Percentiles rank a stretch among this genome's conserved stretches.
Conservation (phyloP, 106 monocot genomes). For the Xerophyta viscosa region DNA sequence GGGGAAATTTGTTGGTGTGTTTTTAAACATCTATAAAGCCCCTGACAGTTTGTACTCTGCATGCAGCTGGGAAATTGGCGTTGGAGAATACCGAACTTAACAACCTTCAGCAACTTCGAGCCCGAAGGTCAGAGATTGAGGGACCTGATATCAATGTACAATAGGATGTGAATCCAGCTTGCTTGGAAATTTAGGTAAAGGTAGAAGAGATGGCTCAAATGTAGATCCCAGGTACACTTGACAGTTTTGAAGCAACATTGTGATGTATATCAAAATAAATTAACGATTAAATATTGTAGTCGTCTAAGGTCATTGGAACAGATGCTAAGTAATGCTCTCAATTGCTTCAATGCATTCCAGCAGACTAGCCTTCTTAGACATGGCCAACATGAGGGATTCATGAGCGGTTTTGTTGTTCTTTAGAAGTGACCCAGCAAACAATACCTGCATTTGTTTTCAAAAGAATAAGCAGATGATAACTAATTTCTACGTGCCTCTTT, state of each 20-base stretch:
- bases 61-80: slow-evolving; percentile 88
- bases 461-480: no score
- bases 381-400: slow-evolving; percentile 76
- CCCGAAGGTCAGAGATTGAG: slow-evolving; percentile 57
- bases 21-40: no score
- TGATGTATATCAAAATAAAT: no score
- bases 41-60: background rate
- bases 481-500: slow-evolving; percentile 52
- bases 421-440: slow-evolving; percentile 76
- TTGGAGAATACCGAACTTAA: slow-evolving; percentile 71
- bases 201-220: no score
- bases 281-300: no score
- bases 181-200: no score
- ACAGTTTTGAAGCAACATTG: no score
- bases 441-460: slow-evolving; percentile 45
- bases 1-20: no score
- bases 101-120: slow-evolving; percentile 43
- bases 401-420: slow-evolving; percentile 65
- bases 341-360: slow-evolving; percentile 88
- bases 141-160: slow-evolving; percentile 56
- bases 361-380: slow-evolving; percentile 68
- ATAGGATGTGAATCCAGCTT: slow-evolving; percentile 35
- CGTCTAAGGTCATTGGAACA: background rate
- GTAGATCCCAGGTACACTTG: no score
- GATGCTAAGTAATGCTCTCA: slow-evolving; percentile 34